Conservation (phyloP, 306 rosid genomes). For the Oxytropis ochrocephala region DNA sequence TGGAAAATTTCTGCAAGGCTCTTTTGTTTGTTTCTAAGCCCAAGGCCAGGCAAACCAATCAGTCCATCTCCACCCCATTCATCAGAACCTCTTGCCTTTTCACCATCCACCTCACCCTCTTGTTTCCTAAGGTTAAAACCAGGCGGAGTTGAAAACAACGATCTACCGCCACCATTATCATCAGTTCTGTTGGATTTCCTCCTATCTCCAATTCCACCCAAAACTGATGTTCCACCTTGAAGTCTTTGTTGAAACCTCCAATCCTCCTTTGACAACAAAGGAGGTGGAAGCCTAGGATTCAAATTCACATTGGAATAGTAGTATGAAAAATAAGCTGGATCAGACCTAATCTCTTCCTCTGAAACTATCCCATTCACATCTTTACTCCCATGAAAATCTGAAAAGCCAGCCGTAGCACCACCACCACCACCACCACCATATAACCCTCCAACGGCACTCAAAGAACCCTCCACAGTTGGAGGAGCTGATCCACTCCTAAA, state of each 20-base stretch:
- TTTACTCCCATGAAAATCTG: not conserved
- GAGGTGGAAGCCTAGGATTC: constrained; percentile 12
- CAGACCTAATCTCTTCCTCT: constrained; percentile 2
- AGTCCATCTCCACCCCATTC: constrained; percentile 74
- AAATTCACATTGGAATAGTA: constrained; percentile 10
- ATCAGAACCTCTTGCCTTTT: constrained; percentile 43
- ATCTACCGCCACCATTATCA: constrained; percentile 48
- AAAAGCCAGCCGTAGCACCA: not conserved
- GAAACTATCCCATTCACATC: not conserved
- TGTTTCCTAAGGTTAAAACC: constrained; percentile 67
- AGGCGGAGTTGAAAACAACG: constrained; percentile 60
- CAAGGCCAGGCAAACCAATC: constrained; percentile 80
- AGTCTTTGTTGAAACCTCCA: constrained; percentile 53
- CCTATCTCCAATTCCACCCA: constrained; percentile 89
- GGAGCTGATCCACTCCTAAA: constrained; percentile 11
- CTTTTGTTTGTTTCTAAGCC: constrained; percentile 75
- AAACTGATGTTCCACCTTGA: constrained; percentile 56
- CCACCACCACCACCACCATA: not conserved
- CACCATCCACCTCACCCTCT: constrained; percentile 28
- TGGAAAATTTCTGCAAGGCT: constrained; percentile 90
- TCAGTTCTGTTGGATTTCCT: constrained; percentile 54
- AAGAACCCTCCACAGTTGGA: constrained; percentile 8
- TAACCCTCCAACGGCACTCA: constrained; percentile 2
- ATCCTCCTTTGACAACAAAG: constrained; percentile 51
- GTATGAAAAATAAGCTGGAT: not conserved